These are phyloP conservation scores for Pisolithus sp. DNA, from an alignment of 768 basidiomycete species.

Conservation along the genomic window DNA sequence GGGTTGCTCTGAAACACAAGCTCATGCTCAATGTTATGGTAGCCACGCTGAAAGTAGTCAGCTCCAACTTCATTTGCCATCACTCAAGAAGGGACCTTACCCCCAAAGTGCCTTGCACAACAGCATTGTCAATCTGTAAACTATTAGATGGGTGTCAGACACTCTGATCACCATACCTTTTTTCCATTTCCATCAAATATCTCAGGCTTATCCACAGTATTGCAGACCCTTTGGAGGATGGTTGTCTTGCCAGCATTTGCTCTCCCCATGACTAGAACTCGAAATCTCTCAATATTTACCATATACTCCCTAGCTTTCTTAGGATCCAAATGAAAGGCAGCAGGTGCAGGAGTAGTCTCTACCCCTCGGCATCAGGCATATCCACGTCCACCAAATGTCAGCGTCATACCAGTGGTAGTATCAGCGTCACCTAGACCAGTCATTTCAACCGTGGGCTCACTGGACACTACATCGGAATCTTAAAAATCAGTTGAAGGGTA, in stretches of 20 bases:
- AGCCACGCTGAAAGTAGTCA: constrained; percentile 12
- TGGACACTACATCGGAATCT: too few relatives aligned
- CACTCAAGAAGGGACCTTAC: not conserved
- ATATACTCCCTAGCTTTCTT: not conserved
- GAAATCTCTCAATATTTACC: constrained; percentile 17
- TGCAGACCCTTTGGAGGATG: constrained; percentile 32
- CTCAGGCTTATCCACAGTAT: constrained; percentile 26
- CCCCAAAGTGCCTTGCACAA: not conserved
- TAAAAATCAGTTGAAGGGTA: too few relatives aligned
- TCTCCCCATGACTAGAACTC: constrained; percentile 35
- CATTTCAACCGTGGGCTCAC: too few relatives aligned
- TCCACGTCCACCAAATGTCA: too few relatives aligned
- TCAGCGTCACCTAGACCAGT: too few relatives aligned
- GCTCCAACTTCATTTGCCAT: not conserved
- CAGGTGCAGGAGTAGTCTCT: too few relatives aligned
- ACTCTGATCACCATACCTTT: constrained; percentile 7
- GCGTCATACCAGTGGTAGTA: too few relatives aligned
- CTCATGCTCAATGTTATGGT: constrained; percentile 27
- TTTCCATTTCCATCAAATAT: constrained; percentile 17
- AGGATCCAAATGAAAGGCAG: not conserved
- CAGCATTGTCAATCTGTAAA: not conserved
- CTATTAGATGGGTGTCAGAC: not conserved
- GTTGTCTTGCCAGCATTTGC: constrained; percentile 39
- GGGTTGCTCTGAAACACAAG: constrained; percentile 27
- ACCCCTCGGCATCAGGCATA: too few relatives aligned